phyloP scores from a whole-genome alignment of 2,329 filamentous ascomycete species.

The Fusarium hostae region DNA sequence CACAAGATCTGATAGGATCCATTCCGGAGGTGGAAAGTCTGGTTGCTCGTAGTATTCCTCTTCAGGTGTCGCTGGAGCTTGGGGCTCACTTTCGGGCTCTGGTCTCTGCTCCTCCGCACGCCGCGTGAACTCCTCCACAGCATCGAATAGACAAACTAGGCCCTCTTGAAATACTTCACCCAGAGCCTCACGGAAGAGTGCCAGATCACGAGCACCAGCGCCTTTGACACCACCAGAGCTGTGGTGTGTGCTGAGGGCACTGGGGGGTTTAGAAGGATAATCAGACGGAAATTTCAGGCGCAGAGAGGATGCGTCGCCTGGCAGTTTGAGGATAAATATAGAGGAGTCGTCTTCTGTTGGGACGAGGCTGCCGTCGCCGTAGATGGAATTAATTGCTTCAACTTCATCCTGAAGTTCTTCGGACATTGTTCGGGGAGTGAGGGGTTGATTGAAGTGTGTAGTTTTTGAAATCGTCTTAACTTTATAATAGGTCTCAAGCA shows the following conservation, averaged over 20 bases:
- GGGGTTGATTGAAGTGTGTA: background rate
- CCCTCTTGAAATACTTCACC: slow-evolving; percentile 76
- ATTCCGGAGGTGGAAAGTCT: slow-evolving; percentile 54
- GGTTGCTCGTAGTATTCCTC: slow-evolving; percentile 25
- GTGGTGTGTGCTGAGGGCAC: slow-evolving; percentile 82
- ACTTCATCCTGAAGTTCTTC: slow-evolving; percentile 77
- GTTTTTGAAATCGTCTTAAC: background rate
- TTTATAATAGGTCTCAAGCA: background rate
- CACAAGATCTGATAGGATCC: slow-evolving; percentile 79
- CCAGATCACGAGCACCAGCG: slow-evolving; percentile 76
- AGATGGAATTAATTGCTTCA: slow-evolving; percentile 86
- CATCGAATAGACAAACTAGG: slow-evolving; percentile 87
- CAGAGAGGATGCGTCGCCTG: slow-evolving; percentile 68
- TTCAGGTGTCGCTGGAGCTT: slow-evolving; percentile 19
- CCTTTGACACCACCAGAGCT: slow-evolving; percentile 79
- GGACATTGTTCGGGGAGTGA: slow-evolving; percentile 55
- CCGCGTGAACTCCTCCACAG: slow-evolving; percentile 78
- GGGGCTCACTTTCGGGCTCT: slow-evolving; percentile 44
- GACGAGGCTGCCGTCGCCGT: slow-evolving; percentile 73
- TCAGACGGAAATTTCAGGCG: slow-evolving; percentile 74
- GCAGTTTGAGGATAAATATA: slow-evolving; percentile 73
- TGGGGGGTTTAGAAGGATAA: slow-evolving; percentile 81
- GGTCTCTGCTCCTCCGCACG: slow-evolving; percentile 50
- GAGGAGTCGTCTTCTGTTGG: slow-evolving; percentile 49
- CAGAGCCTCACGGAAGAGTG: slow-evolving; percentile 74